phyloP scores from a whole-genome alignment of 345 rosid genomes.

The Populus ilicifolia region DNA sequence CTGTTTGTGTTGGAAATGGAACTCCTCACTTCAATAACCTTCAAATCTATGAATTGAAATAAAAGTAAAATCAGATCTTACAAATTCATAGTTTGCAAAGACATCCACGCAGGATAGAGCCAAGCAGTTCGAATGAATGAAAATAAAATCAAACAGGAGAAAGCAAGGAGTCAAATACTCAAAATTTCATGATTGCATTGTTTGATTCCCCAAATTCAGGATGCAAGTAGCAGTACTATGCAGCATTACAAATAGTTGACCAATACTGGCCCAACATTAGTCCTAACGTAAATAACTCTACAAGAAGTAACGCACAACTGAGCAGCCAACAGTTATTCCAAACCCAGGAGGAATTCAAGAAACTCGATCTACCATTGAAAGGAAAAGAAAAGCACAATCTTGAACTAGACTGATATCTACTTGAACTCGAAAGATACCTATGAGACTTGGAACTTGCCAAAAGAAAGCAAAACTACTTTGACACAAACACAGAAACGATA shows the following conservation, averaged over 20 bases:
- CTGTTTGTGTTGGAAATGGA: slow-evolving; percentile 9
- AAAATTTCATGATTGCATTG: not conserved
- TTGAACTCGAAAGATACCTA: not conserved
- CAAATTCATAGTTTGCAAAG: slow-evolving; percentile 13
- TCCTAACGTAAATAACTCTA: not conserved
- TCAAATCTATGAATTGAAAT: slow-evolving; percentile 10
- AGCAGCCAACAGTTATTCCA: not conserved
- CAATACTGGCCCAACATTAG: not conserved
- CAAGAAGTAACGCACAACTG: not conserved
- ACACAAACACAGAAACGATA: not conserved
- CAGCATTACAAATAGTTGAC: not conserved
- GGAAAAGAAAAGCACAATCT: not conserved
- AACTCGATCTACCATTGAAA: slow-evolving; percentile 2
- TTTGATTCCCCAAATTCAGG: not conserved
- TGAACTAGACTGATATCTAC: not conserved
- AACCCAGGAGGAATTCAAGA: not conserved
- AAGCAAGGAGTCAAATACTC: not conserved
- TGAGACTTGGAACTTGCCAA: slow-evolving; percentile 12
- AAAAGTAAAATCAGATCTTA: slow-evolving; percentile 25
- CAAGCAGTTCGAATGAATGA: not conserved
- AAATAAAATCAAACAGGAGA: not conserved
- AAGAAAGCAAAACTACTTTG: not conserved
- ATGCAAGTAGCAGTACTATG: not conserved
- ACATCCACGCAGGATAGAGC: not conserved
- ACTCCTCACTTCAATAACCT: not conserved